These are phyloP conservation scores for Discostella stelligeroides DNA, from an alignment of 108 stramenopile genomes.

Conservation along the genomic window DNA sequence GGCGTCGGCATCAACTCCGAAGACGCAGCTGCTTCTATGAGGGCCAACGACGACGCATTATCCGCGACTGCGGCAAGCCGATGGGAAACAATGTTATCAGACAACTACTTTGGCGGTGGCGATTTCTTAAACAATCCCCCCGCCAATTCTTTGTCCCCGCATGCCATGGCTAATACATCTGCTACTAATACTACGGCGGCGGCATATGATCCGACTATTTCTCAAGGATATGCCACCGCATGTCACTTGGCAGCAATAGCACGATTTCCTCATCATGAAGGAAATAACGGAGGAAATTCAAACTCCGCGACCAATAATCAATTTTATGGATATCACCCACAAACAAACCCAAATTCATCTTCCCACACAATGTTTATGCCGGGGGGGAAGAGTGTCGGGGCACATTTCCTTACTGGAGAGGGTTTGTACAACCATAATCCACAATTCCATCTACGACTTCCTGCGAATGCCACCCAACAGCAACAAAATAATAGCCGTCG, in stretches of 20 bases:
- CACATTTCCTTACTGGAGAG: background rate
- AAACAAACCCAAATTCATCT: too few species aligned
- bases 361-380: background rate
- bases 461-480: background rate
- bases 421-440: background rate
- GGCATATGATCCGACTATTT: background rate
- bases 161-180: background rate
- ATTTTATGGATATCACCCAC: too few species aligned
- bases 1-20: background rate
- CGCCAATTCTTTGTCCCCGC: too few species aligned
- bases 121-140: too few species aligned
- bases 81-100: background rate
- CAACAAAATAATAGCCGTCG: background rate
- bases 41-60: background rate
- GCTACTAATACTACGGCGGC: background rate
- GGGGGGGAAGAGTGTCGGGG: background rate
- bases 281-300: background rate
- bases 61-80: background rate
- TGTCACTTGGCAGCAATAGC: too few species aligned
- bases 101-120: background rate
- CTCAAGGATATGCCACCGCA: background rate
- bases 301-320: background rate
- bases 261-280: background rate
- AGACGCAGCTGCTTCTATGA: background rate
- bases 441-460: too few species aligned